These are phyloP conservation scores for Ephemerocybe angulata DNA, from an alignment of 768 basidiomycete species.

Conservation along the genomic window DNA sequence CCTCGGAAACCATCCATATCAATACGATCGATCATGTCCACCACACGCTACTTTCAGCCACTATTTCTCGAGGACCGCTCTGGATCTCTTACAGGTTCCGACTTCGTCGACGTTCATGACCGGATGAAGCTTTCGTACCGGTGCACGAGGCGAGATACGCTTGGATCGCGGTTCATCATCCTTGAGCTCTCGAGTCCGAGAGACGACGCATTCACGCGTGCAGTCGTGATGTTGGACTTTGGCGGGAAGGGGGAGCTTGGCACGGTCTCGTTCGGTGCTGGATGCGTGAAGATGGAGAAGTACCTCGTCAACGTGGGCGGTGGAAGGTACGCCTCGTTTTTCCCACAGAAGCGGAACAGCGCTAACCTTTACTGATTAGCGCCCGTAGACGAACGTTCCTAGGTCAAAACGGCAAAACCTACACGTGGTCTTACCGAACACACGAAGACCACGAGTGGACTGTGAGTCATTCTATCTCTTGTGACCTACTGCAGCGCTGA, in stretches of 20 bases:
- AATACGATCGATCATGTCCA: not conserved
- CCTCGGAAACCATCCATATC: no score
- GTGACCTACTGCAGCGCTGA: not conserved
- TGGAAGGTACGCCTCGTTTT: slow-evolving; percentile 36
- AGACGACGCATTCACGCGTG: slow-evolving; percentile 23
- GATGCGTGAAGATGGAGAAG: slow-evolving; percentile 42
- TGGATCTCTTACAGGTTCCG: slow-evolving; percentile 48
- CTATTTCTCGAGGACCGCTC: slow-evolving; percentile 64
- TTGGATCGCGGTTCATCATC: slow-evolving; percentile 48
- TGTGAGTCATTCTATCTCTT: slow-evolving; percentile 34
- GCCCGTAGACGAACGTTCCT: slow-evolving; percentile 48
- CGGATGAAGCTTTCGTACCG: slow-evolving; percentile 50
- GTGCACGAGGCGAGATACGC: slow-evolving; percentile 37
- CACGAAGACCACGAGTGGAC: slow-evolving; percentile 60
- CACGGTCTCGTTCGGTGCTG: slow-evolving; percentile 42
- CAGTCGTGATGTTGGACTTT: slow-evolving; percentile 50
- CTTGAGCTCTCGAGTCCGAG: slow-evolving; percentile 37
- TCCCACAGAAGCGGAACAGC: slow-evolving; percentile 1
- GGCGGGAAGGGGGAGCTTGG: slow-evolving; percentile 49
- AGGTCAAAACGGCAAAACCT: slow-evolving; percentile 58
- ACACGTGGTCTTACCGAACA: slow-evolving; percentile 53
- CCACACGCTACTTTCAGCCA: slow-evolving; percentile 46
- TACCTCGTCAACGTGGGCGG: slow-evolving; percentile 46
- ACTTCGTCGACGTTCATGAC: slow-evolving; percentile 62
- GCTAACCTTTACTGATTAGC: slow-evolving; percentile 23